Evolutionary conservation across 2,329 filamentous ascomycete species (phyloP).

Genomic region (Acephala macrosclerotiorum): DNA sequence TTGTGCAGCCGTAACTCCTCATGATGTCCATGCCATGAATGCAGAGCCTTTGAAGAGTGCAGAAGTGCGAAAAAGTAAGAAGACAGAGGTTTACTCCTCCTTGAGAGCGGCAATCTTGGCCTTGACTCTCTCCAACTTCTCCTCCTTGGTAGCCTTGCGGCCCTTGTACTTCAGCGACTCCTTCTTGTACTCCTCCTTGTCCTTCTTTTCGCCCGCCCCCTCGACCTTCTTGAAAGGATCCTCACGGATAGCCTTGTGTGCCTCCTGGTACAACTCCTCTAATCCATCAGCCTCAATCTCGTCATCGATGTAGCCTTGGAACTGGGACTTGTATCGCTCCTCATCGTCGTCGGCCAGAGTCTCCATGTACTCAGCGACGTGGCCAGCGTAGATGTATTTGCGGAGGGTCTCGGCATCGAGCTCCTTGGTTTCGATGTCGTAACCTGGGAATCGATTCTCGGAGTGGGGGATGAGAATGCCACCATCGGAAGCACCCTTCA

Average conservation of each 20-base stretch:
- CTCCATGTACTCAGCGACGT: conserved; percentile 99
- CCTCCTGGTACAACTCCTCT: conserved; percentile 95
- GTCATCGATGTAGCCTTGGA: conserved; percentile 97
- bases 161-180: conserved; percentile 91
- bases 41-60: conserved; percentile 27
- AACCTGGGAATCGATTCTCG: conserved; percentile 99
- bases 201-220: conserved; percentile 82
- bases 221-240: conserved; percentile 96
- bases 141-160: conserved; percentile 79
- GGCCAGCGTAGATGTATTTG: conserved; percentile 99
- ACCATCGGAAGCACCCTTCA: conserved; percentile 99
- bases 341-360: conserved; percentile 98
- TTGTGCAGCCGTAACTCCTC: conserved; percentile 31
- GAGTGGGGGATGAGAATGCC: conserved; percentile 97
- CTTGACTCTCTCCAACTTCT: conserved; percentile 86
- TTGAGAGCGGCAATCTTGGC: conserved; percentile 88
- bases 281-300: conserved; percentile 95
- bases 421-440: conserved; percentile 97
- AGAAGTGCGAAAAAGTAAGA: conserved; percentile 19
- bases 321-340: conserved; percentile 99
- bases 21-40: conserved; percentile 25
- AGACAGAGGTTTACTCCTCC: conserved; percentile 49
- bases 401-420: conserved; percentile 95
- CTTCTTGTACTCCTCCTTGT: conserved; percentile 95
- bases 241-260: conserved; percentile 95